phyloP scores from a whole-genome alignment of 306 rosid species.

The Echinosophora koreensis region DNA sequence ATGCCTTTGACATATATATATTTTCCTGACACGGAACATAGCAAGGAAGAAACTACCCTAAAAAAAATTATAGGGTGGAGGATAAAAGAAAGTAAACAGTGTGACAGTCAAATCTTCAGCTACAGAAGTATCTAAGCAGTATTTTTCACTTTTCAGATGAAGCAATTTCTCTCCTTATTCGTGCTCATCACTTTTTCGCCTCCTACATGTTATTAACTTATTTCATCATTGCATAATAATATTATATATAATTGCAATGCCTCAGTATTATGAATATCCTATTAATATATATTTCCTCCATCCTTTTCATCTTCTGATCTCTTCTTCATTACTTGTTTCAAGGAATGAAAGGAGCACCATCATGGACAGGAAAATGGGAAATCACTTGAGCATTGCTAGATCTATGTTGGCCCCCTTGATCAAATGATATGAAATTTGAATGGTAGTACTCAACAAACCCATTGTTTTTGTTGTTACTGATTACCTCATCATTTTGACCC shows the following conservation, averaged over 20 bases:
- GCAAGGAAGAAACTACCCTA: constrained; percentile 33
- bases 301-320: neutral
- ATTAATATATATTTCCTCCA: constrained; percentile 3
- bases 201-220: constrained; percentile 39
- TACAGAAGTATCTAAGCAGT: constrained; percentile 25
- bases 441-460: constrained; percentile 56
- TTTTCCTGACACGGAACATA: constrained; percentile 35
- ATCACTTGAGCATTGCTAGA: constrained; percentile 43
- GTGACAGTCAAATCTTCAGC: constrained; percentile 30
- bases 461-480: constrained; percentile 39
- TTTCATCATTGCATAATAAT: constrained; percentile 32
- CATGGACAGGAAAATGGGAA: constrained; percentile 55
- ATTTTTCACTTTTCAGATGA: constrained; percentile 42
- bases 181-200: constrained; percentile 7
- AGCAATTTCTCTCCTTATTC: constrained; percentile 48
- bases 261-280: neutral
- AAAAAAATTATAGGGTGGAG: neutral
- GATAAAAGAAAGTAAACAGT: neutral
- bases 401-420: constrained; percentile 63
- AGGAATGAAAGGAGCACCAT: constrained; percentile 57
- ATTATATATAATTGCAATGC: constrained; percentile 3
- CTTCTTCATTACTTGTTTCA: constrained; percentile 22
- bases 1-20: constrained; percentile 25
- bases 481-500: constrained; percentile 51
- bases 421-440: constrained; percentile 64